Evolutionary conservation across 2,329 filamentous ascomycete genomes (phyloP), one percentile per base, ranked within the genome.

Genomic region (Xylaria polymorpha): DNA sequence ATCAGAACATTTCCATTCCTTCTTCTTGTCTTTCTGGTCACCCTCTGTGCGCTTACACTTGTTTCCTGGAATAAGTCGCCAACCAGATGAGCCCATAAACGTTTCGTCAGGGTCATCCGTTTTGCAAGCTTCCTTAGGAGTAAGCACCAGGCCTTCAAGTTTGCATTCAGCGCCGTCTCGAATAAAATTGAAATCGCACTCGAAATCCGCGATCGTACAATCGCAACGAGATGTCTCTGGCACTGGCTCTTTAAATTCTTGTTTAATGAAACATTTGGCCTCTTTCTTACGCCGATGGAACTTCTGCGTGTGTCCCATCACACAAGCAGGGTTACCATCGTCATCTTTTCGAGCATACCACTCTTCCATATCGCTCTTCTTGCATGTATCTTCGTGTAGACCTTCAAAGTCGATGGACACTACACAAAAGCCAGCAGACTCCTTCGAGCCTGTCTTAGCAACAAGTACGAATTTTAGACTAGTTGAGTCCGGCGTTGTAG

Each of bases 251-350:
- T 94, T 90, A 83, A 97, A 98, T 62, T 95, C 89, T 69, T 92
- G 86, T 74, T 93, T 92, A 74, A 98, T 86, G 79, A 98, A 97
- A 81, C 97, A 99, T 69, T 97, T 89, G 20, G 92, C 91, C 74
- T 93, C 88, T 78, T 94, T 92, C 84, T 97, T 98, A 74, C 96
- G 90, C 72, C 96, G 90, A 64, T 85, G 87, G 81, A 92, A 99
- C 71, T 88, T 93, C 78, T 98, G 95, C 76, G 91, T 97, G 79
- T 97, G 94, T 22, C 96, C 96, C 95, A 99, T 98, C 73, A 99
- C 85, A 79, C 96, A 99, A 60, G 90, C 93, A 2, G 94, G 87
- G 61, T 97, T 87, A 39, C 92, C 92, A 25, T 97, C 87, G 37
- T 92, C 87, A 77, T 97, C 91, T 44, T 92, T 86, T 18, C 94